Evolutionary conservation across 352 stramenopile species (phyloP).

Genomic region (Phytophthora niederhauseri): DNA sequence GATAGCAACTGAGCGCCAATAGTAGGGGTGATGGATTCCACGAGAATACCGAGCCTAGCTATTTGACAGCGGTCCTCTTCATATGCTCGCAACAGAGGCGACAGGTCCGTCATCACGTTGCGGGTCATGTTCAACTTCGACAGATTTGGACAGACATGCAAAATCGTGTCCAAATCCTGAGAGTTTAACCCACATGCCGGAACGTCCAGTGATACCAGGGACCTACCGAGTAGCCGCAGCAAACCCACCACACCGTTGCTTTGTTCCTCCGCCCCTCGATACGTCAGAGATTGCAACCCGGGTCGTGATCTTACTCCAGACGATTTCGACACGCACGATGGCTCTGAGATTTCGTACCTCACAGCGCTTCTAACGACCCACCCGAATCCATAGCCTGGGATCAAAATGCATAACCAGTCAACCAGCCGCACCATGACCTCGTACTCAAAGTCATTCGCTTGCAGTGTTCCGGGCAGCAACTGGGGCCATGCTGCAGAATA

Average conservation of each 20-base stretch:
- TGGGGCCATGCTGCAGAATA: conserved; percentile 24
- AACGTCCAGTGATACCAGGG: conserved; percentile 26
- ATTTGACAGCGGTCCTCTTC: conserved; percentile 22
- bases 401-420: conserved; percentile 40
- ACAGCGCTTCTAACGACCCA: conserved; percentile 38
- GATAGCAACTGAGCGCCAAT: conserved; percentile 23
- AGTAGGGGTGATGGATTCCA: conserved; percentile 13
- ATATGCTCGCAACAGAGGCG: conserved; percentile 21
- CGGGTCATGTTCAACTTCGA: conserved; percentile 19
- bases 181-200: conserved; percentile 24
- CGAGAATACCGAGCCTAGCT: conserved; percentile 22
- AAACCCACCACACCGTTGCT: conserved; percentile 21
- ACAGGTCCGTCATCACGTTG: conserved; percentile 23
- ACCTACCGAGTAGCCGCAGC: conserved; percentile 21
- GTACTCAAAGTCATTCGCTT: conserved; percentile 30
- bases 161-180: conserved; percentile 23
- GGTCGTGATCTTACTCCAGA: conserved; percentile 4
- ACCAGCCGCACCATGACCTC: conserved; percentile 37
- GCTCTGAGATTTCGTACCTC: conserved; percentile 7
- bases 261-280: conserved; percentile 21
- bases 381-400: conserved; percentile 40
- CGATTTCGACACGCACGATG: neutral
- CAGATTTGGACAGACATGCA: conserved; percentile 33
- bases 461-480: conserved; percentile 1
- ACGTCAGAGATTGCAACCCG: conserved; percentile 27